Evolutionary conservation across 352 stramenopile species (phyloP).

Genomic region (Pythium volutum): DNA sequence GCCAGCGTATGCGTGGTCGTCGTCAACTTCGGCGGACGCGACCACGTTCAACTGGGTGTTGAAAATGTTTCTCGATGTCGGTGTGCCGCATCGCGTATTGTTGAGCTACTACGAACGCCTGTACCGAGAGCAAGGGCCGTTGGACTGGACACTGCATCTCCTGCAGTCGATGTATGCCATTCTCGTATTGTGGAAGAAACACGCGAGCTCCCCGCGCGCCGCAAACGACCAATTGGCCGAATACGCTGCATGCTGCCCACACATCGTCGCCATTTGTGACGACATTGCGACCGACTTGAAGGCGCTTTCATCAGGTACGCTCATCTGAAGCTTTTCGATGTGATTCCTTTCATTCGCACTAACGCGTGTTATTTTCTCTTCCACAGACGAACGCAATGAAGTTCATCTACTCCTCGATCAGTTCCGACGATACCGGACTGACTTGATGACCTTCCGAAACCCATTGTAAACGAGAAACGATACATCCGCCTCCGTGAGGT

Average conservation of each 20-base stretch:
- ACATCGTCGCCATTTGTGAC: constrained; percentile 74
- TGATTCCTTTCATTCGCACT: background rate
- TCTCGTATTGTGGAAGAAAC: constrained; percentile 80
- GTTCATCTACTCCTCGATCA: constrained; percentile 59
- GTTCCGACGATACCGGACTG: constrained; percentile 68
- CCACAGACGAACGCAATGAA: constrained; percentile 57
- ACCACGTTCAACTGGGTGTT: constrained; percentile 81
- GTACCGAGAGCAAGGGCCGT: constrained; percentile 56
- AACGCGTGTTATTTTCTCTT: constrained; percentile 14
- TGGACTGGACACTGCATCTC: constrained; percentile 75
- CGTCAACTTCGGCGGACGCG: constrained; percentile 48
- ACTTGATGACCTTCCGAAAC: constrained; percentile 70
- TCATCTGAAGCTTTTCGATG: background rate
- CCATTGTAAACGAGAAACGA: constrained; percentile 45
- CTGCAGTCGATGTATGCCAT: constrained; percentile 72
- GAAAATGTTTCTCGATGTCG: constrained; percentile 80
- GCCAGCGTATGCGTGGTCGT: constrained; percentile 33
- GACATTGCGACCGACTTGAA: constrained; percentile 81
- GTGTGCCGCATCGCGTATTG: constrained; percentile 68
- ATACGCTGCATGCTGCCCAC: constrained; percentile 75
- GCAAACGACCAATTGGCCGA: constrained; percentile 65
- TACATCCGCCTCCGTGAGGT: background rate
- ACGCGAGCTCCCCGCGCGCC: constrained; percentile 65
- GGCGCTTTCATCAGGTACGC: constrained; percentile 68
- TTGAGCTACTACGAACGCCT: constrained; percentile 80